Evolutionary conservation across 2,329 filamentous ascomycete genomes (phyloP), one percentile per base, ranked within the genome.

Genomic region (Cladorrhinum sp.): DNA sequence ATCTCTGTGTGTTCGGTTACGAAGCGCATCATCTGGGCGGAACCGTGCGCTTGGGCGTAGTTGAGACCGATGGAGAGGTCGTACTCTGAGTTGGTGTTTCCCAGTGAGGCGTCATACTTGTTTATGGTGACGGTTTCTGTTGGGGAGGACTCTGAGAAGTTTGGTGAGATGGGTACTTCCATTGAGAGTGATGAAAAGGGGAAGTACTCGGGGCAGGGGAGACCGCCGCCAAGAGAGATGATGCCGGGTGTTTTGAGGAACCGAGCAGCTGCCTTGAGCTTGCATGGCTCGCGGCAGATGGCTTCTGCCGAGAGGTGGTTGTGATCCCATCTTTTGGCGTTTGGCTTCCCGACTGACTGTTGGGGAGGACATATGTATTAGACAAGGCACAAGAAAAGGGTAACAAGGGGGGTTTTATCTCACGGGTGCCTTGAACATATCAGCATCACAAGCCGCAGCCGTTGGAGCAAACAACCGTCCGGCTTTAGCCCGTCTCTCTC

Each of bases 1-100:
- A 98, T 85, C 76, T 99, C 93, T 0, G 93, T 96, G 76, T 98
- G 95, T 78, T 99, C 95, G 0, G 93, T 96, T 55, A 98, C 81
- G 77, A 90, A 98, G 62, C 95, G 87, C 64, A 97, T 79, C 74
- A 99, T 81, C 76, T 96, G 95, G 2, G 92, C 89, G 10, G 91
- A 86, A 18, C 95, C 95, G 18, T 86, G 86, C 8, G 92, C 88
- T 76, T 96, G 92, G 32, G 90, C 91, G 73, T 99, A 99, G 77
- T 99, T 98, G 73, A 97, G 87, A 1, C 90, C 90, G 64, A 96
- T 91, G 50, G 90, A 86, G 55, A 99, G 84, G 76, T 99, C 95
- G 67, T 84, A 84, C 36, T 78, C 76, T 48, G 69, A 70, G 23
- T 68, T 67, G 79, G 22, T 53, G 32, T 25, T 16, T 2, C 24